Conservation (phyloP, 73 alveolate species). For the Blepharisma japonicum region DNA sequence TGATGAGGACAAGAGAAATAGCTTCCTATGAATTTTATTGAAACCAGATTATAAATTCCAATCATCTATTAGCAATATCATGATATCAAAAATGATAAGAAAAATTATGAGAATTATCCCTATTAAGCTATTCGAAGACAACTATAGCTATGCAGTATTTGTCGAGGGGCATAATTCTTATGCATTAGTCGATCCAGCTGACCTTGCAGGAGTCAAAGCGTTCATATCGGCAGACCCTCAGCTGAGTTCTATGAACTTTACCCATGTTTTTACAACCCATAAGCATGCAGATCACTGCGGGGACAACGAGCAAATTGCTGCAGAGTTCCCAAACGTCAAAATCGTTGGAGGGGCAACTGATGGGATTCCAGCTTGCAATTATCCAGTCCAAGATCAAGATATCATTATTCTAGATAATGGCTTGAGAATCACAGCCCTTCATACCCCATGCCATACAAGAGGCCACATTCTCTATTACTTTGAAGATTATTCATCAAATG, state of each 20-base stretch:
- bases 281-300: conserved; percentile 30
- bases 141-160: conserved; percentile 19
- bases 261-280: conserved; percentile 24
- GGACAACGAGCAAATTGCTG: conserved; percentile 3
- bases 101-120: background rate
- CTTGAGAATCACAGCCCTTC: conserved; percentile 39
- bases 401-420: conserved; percentile 31
- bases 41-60: too few species aligned
- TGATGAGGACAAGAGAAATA: too few species aligned
- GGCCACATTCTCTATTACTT: conserved; percentile 67
- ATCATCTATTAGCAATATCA: too few species aligned
- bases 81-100: too few species aligned
- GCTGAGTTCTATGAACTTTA: background rate
- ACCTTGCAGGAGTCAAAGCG: background rate
- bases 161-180: background rate
- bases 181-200: conserved; percentile 30
- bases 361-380: conserved; percentile 45
- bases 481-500: background rate
- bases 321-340: background rate
- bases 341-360: background rate
- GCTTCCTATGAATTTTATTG: too few species aligned
- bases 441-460: conserved; percentile 73
- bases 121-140: conserved; percentile 23
- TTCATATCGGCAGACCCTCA: conserved; percentile 12
- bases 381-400: conserved; percentile 56